Conservation (phyloP, 1,284 basidiomycete genomes). For the Sphaerobolus stellatus region DNA sequence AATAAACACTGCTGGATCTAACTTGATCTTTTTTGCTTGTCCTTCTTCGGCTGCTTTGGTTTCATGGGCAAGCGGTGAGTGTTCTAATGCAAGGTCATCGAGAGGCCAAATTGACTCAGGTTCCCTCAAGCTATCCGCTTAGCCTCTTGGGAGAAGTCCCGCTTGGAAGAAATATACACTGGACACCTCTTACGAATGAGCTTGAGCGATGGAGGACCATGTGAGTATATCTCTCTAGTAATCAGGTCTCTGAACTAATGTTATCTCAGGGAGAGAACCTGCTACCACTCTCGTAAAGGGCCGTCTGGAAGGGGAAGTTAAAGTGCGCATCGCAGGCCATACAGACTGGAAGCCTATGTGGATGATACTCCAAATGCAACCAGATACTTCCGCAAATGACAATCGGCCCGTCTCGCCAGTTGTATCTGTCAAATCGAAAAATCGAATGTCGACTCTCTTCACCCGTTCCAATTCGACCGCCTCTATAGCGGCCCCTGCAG, state of each 20-base stretch:
- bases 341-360: constrained; percentile 95
- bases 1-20: constrained; percentile 92
- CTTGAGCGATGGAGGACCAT: constrained; percentile 42
- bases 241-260: constrained; percentile 9
- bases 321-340: constrained; percentile 88
- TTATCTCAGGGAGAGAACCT: constrained; percentile 58
- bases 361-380: constrained; percentile 68
- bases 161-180: constrained; percentile 96
- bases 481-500: constrained; percentile 21
- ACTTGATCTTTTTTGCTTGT: constrained; percentile 87
- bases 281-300: constrained; percentile 69
- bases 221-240: constrained; percentile 36
- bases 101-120: not conserved
- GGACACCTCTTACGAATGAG: constrained; percentile 87
- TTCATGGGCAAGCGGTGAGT: constrained; percentile 73
- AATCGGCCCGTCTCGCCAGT: constrained; percentile 19
- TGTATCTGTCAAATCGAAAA: constrained; percentile 42
- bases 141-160: constrained; percentile 92
- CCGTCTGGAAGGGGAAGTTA: constrained; percentile 90
- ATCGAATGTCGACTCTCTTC: constrained; percentile 70
- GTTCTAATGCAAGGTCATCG: not conserved
- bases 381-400: constrained; percentile 25
- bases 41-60: constrained; percentile 68
- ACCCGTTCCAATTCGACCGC: constrained; percentile 36
- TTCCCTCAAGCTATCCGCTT: constrained; percentile 70